These are phyloP conservation scores for Geranomyces variabilis DNA, from an alignment of 192 early-diverging fungal genomes.

Conservation along the genomic window DNA sequence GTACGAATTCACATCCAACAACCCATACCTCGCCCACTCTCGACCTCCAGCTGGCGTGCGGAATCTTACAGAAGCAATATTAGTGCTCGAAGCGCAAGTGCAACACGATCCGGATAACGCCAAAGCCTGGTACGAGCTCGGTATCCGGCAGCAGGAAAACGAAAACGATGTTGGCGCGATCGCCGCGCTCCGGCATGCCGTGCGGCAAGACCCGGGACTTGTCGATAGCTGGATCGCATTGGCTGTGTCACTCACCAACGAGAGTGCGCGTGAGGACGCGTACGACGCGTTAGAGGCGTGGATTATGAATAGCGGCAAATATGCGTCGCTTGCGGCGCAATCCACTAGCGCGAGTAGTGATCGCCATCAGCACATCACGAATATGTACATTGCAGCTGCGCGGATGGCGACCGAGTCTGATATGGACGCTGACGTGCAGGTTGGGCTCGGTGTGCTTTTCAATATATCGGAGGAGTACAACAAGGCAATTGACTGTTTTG, in stretches of 20 bases:
- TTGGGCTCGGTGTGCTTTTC: conserved; percentile 93
- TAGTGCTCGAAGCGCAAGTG: conserved; percentile 88
- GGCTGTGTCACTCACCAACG: conserved; percentile 94
- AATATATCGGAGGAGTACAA: conserved; percentile 90
- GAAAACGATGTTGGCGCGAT: conserved; percentile 93
- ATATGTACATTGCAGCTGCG: conserved; percentile 80
- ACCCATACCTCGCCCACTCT: conserved; percentile 64
- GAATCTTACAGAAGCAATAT: conserved; percentile 83
- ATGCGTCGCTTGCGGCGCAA: conserved; percentile 54
- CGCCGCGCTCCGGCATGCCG: conserved; percentile 81
- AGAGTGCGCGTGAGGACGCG: conserved; percentile 79
- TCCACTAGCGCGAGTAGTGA: conserved; percentile 31
- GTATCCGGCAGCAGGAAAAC: conserved; percentile 93
- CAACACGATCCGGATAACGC: conserved; percentile 80
- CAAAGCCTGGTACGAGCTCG: conserved; percentile 82
- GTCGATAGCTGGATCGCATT: conserved; percentile 84
- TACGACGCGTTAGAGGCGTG: conserved; percentile 90
- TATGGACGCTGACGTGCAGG: conserved; percentile 90
- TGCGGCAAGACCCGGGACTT: conserved; percentile 70
- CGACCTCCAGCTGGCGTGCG: conserved; percentile 37
- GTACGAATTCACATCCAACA: conserved; percentile 78
- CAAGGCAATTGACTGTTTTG: conserved; percentile 98
- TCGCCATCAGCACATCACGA: conserved; percentile 71
- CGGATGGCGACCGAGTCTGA: conserved; percentile 61
- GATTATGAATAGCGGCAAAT: conserved; percentile 75